Evolutionary conservation across 225 moss, liverwort and hornwort genomes (phyloP).

Genomic region (Marchantia polymorpha): DNA sequence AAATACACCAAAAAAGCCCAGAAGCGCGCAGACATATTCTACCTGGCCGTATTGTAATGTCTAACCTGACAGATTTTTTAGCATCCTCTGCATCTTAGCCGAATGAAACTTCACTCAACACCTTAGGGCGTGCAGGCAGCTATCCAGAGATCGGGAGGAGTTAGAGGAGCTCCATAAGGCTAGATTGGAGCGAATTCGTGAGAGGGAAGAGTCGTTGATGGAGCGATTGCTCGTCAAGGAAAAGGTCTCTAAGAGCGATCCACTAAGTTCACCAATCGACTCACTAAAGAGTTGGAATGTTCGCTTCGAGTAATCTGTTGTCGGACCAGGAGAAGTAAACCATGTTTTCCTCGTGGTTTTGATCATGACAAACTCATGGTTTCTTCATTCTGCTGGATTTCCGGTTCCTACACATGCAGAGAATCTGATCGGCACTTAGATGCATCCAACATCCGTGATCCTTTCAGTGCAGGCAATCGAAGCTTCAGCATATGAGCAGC

Average conservation of each 20-base stretch:
- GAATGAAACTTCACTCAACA: background rate
- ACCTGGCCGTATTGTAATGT: too few species aligned
- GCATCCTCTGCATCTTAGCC: background rate
- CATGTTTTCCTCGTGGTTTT: background rate
- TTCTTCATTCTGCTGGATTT: background rate
- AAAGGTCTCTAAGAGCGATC: conserved; percentile 47
- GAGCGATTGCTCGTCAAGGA: conserved; percentile 71
- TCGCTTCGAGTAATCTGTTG: background rate
- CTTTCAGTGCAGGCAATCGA: conserved; percentile 59
- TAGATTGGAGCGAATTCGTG: conserved; percentile 64
- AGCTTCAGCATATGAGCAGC: conserved; percentile 81
- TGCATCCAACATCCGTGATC: background rate
- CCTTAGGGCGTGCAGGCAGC: conserved; percentile 44
- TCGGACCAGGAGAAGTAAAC: background rate
- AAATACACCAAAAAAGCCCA: background rate
- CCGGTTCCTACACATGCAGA: background rate
- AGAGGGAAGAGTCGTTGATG: conserved; percentile 61
- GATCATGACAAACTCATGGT: background rate
- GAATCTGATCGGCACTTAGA: background rate
- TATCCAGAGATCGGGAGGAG: conserved; percentile 67
- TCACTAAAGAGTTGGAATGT: background rate
- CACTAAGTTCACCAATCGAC: background rate
- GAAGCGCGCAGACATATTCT: background rate
- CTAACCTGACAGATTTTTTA: background rate
- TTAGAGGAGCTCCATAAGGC: conserved; percentile 72